These are phyloP conservation scores for Spinellus fusiger DNA, from an alignment of 192 early-diverging fungal genomes.

Conservation along the genomic window DNA sequence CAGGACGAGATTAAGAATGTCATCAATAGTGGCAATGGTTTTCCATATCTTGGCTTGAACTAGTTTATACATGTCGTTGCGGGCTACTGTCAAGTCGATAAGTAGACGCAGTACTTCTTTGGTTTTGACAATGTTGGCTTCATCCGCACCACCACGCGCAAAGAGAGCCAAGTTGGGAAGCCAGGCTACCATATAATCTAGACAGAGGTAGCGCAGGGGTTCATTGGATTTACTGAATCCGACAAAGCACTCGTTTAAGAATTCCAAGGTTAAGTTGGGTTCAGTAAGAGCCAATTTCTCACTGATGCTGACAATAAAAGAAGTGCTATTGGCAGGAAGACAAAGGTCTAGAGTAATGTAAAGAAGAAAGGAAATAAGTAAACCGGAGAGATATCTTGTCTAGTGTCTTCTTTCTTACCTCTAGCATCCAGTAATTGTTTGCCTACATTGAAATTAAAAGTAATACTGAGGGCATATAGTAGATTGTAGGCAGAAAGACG, in stretches of 20 bases:
- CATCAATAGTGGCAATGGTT: conserved; percentile 71
- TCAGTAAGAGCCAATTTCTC: conserved; percentile 69
- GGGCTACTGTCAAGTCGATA: conserved; percentile 78
- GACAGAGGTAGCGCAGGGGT: conserved; percentile 69
- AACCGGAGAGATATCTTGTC: neutral
- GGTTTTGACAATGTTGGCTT: conserved; percentile 53
- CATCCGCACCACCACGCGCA: conserved; percentile 36
- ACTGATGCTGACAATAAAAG: conserved; percentile 82
- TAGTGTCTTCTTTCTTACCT: conserved; percentile 31
- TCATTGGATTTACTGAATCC: conserved; percentile 72
- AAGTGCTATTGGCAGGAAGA: conserved; percentile 81
- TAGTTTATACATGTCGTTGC: conserved; percentile 75
- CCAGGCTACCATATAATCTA: conserved; percentile 93
- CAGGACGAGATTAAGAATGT: conserved; percentile 72
- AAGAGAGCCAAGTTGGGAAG: conserved; percentile 69
- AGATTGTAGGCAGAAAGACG: conserved; percentile 86
- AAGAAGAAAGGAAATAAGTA: neutral
- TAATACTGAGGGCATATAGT: conserved; percentile 73
- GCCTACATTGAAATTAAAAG: conserved; percentile 81
- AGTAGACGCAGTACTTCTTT: conserved; percentile 73
- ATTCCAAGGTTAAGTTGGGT: conserved; percentile 79
- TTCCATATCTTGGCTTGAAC: conserved; percentile 87
- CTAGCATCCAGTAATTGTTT: conserved; percentile 73
- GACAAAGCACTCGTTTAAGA: conserved; percentile 79
- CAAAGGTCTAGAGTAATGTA: conserved; percentile 56